Evolutionary conservation across 2,329 filamentous ascomycete genomes (phyloP).

Genomic region (Clarireedia monteithiana): DNA sequence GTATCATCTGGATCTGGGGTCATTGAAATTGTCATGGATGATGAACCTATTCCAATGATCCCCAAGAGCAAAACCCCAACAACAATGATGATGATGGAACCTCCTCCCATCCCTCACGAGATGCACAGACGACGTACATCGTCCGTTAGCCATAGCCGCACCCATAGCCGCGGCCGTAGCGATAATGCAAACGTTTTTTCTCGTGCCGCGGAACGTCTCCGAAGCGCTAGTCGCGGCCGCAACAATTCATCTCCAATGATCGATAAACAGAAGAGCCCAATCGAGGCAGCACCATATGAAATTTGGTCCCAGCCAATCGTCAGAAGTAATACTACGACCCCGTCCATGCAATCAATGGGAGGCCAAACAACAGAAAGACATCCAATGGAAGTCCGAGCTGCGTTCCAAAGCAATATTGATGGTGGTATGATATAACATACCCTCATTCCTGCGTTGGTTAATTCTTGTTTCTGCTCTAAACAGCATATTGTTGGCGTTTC

Average conservation of each 20-base stretch:
- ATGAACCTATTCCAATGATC: constrained; percentile 17
- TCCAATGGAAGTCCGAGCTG: constrained; percentile 27
- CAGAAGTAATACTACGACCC: constrained; percentile 8
- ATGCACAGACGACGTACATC: constrained; percentile 31
- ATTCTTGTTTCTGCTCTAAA: background rate
- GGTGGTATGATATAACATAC: constrained; percentile 29
- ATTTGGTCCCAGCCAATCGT: constrained; percentile 15
- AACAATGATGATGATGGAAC: constrained; percentile 9
- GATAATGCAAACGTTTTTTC: constrained; percentile 45
- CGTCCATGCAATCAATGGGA: constrained; percentile 5
- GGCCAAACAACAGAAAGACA: constrained; percentile 21
- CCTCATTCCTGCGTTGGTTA: constrained; percentile 2
- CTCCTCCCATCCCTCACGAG: constrained; percentile 30
- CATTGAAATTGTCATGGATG: constrained; percentile 60
- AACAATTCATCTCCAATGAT: constrained; percentile 28
- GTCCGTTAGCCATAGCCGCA: constrained; percentile 16
- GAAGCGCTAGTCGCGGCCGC: constrained; percentile 49
- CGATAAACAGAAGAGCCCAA: constrained; percentile 22
- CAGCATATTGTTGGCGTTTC: constrained; percentile 3
- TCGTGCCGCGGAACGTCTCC: constrained; percentile 52
- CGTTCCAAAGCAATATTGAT: constrained; percentile 21
- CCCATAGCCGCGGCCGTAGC: constrained; percentile 50
- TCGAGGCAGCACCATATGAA: constrained; percentile 10
- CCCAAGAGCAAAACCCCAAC: constrained; percentile 3
- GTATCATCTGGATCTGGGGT: constrained; percentile 41